Percentiles rank a stretch among this genome's conserved stretches.
Conservation (phyloP, 768 basidiomycete species). For the Xerocomus spinulosus region DNA sequence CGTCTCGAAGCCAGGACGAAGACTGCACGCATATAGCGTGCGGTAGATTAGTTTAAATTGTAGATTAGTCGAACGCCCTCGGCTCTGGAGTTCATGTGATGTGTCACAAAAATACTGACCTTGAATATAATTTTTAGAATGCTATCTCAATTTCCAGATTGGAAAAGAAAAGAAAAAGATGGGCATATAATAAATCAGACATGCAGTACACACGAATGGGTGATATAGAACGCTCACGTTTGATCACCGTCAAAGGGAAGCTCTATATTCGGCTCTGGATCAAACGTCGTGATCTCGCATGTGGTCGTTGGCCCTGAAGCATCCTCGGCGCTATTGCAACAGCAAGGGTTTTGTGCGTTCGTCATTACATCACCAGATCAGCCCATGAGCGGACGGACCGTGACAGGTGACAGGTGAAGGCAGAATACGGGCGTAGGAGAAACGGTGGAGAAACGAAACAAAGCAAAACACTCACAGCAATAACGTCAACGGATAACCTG, state of each 20-base stretch:
- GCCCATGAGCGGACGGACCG: conserved; percentile 1
- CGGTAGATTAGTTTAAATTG: neutral
- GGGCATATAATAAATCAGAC: conserved; percentile 6
- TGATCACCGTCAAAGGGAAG: conserved; percentile 70
- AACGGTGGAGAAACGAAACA: neutral
- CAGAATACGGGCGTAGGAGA: neutral
- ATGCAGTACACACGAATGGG: neutral
- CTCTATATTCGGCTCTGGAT: conserved; percentile 76
- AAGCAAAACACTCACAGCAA: conserved; percentile 57
- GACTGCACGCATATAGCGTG: conserved; percentile 27
- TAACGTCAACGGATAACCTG: conserved; percentile 73
- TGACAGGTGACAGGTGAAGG: neutral
- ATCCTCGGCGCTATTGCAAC: conserved; percentile 59
- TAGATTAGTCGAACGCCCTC: neutral
- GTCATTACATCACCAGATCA: conserved; percentile 5
- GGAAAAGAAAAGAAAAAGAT: neutral
- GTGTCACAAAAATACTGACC: conserved; percentile 34
- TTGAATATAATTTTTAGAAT: conserved; percentile 83
- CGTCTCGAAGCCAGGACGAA: conserved; percentile 94
- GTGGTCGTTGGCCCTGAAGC: conserved; percentile 78
- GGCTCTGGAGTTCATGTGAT: neutral
- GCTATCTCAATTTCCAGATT: conserved; percentile 33
- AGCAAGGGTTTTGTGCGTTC: neutral
- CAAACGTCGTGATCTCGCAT: conserved; percentile 82
- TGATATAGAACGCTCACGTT: conserved; percentile 37